phyloP scores from a whole-genome alignment of 2,329 filamentous ascomycete species.

The Cercospora zeae-maydis region DNA sequence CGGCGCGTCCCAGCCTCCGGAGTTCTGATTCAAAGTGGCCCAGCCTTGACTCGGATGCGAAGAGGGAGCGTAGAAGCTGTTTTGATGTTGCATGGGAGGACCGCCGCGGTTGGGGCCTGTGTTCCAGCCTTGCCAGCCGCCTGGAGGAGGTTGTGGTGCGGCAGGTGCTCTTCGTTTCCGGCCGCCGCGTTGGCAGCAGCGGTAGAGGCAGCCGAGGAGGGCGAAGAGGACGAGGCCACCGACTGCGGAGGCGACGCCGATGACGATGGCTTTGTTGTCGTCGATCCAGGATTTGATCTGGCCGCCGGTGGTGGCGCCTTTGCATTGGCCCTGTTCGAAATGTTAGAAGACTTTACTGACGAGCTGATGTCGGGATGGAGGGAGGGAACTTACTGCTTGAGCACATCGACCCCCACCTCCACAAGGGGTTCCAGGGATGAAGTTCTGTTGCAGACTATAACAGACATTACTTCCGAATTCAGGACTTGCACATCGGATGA shows the following conservation, averaged over 20 bases:
- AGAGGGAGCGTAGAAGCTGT: constrained; percentile 10
- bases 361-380: background rate
- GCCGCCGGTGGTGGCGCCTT: constrained; percentile 64
- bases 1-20: constrained; percentile 18
- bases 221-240: constrained; percentile 69
- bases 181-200: constrained; percentile 48
- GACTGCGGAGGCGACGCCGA: constrained; percentile 69
- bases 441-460: constrained; percentile 79
- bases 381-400: constrained; percentile 52
- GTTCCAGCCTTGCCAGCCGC: constrained; percentile 37
- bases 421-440: constrained; percentile 86
- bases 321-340: constrained; percentile 61
- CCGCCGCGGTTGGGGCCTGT: background rate
- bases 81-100: constrained; percentile 18
- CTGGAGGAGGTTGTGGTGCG: constrained; percentile 26
- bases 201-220: constrained; percentile 64
- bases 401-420: constrained; percentile 72
- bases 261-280: constrained; percentile 74
- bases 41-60: constrained; percentile 27
- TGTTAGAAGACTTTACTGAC: constrained; percentile 14
- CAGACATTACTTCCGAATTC: constrained; percentile 64
- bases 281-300: constrained; percentile 74
- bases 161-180: constrained; percentile 17
- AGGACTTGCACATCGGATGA: constrained; percentile 70
- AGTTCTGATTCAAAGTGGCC: constrained; percentile 18